These are phyloP conservation scores for Xerophyta viscosa DNA, from an alignment of 106 monocot species.

Conservation along the genomic window DNA sequence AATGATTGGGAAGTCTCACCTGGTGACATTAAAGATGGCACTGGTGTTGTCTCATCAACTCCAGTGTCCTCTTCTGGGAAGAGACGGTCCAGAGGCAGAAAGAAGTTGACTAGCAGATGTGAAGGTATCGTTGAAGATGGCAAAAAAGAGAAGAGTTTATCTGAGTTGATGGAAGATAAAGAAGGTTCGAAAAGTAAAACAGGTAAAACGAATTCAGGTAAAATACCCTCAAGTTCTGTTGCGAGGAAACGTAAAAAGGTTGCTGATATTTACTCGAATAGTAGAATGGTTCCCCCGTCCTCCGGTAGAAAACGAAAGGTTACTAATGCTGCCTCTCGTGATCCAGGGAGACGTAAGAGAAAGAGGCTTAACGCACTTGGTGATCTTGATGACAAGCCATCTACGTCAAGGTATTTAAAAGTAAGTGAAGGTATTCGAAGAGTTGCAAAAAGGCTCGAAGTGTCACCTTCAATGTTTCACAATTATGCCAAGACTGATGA, in stretches of 20 bases:
- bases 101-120: too few relatives aligned
- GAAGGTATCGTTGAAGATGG: constrained; percentile 30
- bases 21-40: too few relatives aligned
- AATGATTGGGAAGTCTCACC: constrained; percentile 10
- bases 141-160: constrained; percentile 36
- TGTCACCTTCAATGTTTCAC: constrained; percentile 14
- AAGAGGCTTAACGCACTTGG: constrained; percentile 28
- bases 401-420: constrained; percentile 27
- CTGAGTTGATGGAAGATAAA: constrained; percentile 26
- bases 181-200: constrained; percentile 15
- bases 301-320: too few relatives aligned
- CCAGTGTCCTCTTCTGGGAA: too few relatives aligned
- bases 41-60: too few relatives aligned
- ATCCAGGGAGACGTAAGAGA: constrained; percentile 18
- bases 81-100: too few relatives aligned
- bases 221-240: background rate
- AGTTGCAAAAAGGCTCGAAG: constrained; percentile 29
- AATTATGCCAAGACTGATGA: constrained; percentile 19
- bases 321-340: constrained; percentile 8
- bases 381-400: too few relatives aligned
- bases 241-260: background rate
- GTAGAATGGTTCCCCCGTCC: too few relatives aligned
- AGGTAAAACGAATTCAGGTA: background rate
- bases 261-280: too few relatives aligned
- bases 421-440: constrained; percentile 42